phyloP scores from a whole-genome alignment of 257 asterid species.

The Oldenlandia corymbosa region DNA sequence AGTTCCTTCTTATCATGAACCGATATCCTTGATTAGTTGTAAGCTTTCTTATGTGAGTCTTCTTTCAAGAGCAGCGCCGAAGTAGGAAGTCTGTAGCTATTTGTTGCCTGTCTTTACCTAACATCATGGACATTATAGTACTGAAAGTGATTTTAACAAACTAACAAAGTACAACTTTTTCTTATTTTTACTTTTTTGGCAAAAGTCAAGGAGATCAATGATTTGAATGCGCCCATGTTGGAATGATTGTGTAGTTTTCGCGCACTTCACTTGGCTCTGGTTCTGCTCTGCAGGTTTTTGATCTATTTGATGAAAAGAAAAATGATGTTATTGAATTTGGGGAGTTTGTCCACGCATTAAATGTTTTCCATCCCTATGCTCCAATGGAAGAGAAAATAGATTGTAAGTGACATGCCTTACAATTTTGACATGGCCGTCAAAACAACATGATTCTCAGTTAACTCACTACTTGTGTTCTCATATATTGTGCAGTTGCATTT shows the following conservation, averaged over 20 bases:
- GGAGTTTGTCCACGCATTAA: constrained; percentile 67
- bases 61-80: background rate
- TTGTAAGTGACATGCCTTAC: constrained; percentile 34
- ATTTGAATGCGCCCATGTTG: background rate
- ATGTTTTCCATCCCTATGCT: constrained; percentile 67
- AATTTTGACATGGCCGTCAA: background rate
- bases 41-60: background rate
- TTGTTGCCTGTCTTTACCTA: background rate
- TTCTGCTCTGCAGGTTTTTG: constrained; percentile 53
- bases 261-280: constrained; percentile 4
- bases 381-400: constrained; percentile 64
- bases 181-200: background rate
- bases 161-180: background rate
- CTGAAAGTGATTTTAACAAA: background rate
- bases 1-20: background rate
- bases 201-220: background rate
- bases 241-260: background rate
- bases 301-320: constrained; percentile 68
- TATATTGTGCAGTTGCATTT: constrained; percentile 36
- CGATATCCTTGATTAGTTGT: background rate
- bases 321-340: constrained; percentile 80
- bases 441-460: background rate
- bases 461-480: background rate
- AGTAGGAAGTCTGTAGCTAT: background rate
- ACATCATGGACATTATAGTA: too few relatives aligned